Percentiles rank a stretch among this genome's conserved stretches.
These are phyloP conservation scores for Scleromitrula shiraiana DNA, from an alignment of 2,329 filamentous ascomycete species.

Conservation along the genomic window DNA sequence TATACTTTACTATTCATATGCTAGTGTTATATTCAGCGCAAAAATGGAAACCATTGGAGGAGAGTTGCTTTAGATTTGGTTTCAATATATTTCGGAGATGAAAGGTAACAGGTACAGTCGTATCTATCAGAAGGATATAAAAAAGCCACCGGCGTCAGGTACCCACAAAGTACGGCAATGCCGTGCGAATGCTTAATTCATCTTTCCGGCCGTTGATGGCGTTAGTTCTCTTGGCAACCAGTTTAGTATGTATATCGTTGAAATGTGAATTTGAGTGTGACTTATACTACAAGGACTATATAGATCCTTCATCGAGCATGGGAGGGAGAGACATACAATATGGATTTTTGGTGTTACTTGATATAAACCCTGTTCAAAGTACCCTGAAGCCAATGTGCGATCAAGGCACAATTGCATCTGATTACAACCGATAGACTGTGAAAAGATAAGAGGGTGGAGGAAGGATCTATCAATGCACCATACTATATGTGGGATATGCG, in stretches of 20 bases:
- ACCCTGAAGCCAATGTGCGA: slow-evolving; percentile 7
- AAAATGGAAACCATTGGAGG: not conserved
- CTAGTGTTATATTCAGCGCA: not conserved
- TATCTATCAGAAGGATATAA: slow-evolving; percentile 3
- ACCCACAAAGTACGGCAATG: slow-evolving; percentile 13
- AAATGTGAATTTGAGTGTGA: not conserved
- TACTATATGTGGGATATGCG: not conserved
- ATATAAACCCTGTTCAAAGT: not conserved
- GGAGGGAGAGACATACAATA: not conserved
- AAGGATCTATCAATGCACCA: too few relatives aligned
- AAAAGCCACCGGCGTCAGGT: slow-evolving; percentile 21
- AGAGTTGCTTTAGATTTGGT: not conserved
- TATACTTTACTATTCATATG: too few relatives aligned
- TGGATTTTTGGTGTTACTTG: not conserved
- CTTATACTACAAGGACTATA: not conserved
- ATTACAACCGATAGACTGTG: slow-evolving; percentile 2
- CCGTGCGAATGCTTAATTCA: slow-evolving; percentile 1
- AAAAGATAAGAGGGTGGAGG: slow-evolving; percentile 4
- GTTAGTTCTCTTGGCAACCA: slow-evolving; percentile 2
- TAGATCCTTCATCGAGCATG: not conserved
- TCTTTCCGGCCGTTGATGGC: not conserved
- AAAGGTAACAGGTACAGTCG: slow-evolving; percentile 12
- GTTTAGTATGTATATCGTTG: too few relatives aligned
- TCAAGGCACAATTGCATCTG: slow-evolving; percentile 8
- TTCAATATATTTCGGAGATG: slow-evolving; percentile 22